Evolutionary conservation across 192 early-diverging fungal genomes (phyloP).

Genomic region (Rhizoclosmatium globosum): DNA sequence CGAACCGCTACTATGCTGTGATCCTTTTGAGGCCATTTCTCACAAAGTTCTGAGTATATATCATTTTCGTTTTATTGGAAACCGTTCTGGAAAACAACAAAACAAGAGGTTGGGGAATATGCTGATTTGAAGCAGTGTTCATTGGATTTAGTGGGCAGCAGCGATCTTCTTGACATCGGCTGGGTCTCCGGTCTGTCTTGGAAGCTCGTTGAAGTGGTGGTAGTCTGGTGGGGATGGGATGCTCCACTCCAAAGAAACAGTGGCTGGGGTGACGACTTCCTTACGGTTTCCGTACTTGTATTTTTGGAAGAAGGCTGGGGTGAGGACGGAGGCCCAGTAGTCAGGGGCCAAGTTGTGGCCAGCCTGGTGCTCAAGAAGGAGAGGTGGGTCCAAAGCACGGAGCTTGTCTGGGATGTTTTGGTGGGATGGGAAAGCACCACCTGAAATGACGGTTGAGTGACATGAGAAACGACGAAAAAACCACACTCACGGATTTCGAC

Average conservation of each 20-base stretch:
- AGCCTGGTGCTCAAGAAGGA: constrained; percentile 48
- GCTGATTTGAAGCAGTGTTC: not conserved
- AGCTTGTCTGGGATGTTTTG: constrained; percentile 55
- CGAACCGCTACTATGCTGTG: not conserved
- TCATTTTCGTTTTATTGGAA: not conserved
- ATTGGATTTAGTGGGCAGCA: constrained; percentile 30
- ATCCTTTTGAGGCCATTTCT: not conserved
- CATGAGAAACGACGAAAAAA: not conserved
- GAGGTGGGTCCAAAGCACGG: constrained; percentile 59
- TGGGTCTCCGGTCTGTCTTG: constrained; percentile 30
- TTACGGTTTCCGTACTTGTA: constrained; percentile 56
- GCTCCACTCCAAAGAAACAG: constrained; percentile 59
- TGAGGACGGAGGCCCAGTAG: constrained; percentile 60
- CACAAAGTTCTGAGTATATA: not conserved
- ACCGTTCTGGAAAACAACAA: not conserved
- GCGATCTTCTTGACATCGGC: constrained; percentile 4
- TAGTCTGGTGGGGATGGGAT: constrained; percentile 66
- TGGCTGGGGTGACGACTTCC: constrained; percentile 54
- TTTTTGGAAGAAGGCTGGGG: constrained; percentile 62
- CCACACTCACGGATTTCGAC: constrained; percentile 58
- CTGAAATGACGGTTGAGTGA: constrained; percentile 27
- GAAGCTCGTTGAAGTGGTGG: constrained; percentile 65
- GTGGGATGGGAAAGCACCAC: constrained; percentile 54
- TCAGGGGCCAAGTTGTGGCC: constrained; percentile 57
- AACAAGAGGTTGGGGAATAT: not conserved